A percentile compares a stretch with the other conserved stretches of the same genome.
Conservation (phyloP, 148 eudicot species). For the Beta vulgaris region DNA sequence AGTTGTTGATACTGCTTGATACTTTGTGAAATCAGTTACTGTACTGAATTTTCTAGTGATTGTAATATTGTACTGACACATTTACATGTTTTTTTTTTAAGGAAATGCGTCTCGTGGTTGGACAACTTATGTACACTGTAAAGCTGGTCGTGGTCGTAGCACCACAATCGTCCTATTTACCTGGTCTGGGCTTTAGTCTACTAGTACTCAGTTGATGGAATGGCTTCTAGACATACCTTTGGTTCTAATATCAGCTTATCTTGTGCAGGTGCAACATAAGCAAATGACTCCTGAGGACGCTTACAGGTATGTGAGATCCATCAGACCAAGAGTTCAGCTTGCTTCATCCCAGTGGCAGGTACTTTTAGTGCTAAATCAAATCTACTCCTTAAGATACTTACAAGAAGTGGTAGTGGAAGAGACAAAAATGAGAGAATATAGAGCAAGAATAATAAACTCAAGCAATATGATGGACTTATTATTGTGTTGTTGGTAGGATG, state of each 20-base stretch:
- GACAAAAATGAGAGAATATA: not conserved
- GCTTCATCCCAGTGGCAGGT: slow-evolving; percentile 87
- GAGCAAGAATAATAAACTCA: not conserved
- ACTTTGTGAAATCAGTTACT: not conserved
- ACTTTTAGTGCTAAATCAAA: slow-evolving; percentile 10
- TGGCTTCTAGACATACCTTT: not conserved
- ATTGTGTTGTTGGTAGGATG: not conserved
- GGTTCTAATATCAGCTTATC: slow-evolving; percentile 4
- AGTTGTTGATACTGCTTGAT: not conserved
- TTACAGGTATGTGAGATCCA: slow-evolving; percentile 68
- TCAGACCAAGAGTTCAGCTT: slow-evolving; percentile 75
- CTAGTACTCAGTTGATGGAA: not conserved
- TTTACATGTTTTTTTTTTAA: slow-evolving; percentile 23
- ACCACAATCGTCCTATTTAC: slow-evolving; percentile 81
- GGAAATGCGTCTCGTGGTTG: slow-evolving; percentile 59
- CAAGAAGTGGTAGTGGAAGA: no score
- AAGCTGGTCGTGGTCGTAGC: slow-evolving; percentile 98
- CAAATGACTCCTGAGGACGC: slow-evolving; percentile 86
- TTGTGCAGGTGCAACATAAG: slow-evolving; percentile 65
- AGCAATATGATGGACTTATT: not conserved
- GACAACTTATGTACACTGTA: slow-evolving; percentile 89
- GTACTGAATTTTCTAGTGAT: not conserved
- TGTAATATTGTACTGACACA: slow-evolving; percentile 6
- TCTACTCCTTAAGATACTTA: no score
- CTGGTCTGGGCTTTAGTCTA: slow-evolving; percentile 40